Evolutionary conservation across 2,329 filamentous ascomycete genomes (phyloP), one percentile per base, ranked within the genome.

Genomic region (Clathrospora elynae): DNA sequence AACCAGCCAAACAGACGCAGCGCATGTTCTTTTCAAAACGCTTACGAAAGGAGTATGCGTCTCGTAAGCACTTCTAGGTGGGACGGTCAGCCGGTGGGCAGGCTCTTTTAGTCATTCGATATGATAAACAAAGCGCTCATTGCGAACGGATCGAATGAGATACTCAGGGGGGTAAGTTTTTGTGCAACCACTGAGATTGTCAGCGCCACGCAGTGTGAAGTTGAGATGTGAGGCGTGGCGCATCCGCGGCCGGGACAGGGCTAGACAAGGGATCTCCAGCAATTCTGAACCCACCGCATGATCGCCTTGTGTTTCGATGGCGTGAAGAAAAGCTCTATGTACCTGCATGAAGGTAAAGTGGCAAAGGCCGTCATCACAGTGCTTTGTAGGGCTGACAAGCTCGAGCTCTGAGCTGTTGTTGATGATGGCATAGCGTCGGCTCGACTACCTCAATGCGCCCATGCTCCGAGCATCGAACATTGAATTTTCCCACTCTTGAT

Each of bases 171-270:
- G 49, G 55, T 53, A 51, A 57, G 42, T 37, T 43, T 35, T 53
- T 51, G 58, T 57, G 60, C 52, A 49, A 59, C 56, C 55, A 55
- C 51, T 53, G 57, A 60, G 46, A 58, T 46, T 56, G 38, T 49
- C 46, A 55, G 57, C 61, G 53, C 55, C 55, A 57, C 32, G 50
- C 52, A 49, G 45, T 48, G 42, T 52, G 43, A 49, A 58, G 42
- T 49, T 51, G 53, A 55, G 37, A 34, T 49, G n/a, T n/a, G 52
- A 46, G 49, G 55, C 49, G 57, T 51, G 28, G 51, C 44, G 64
- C 46, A 58, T 67, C 64, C 64, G 65, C 62, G 64, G 61, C 64
- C 62, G 62, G 53, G 55, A 59, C 31, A 42, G 32, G 43, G 52
- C 49, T 51, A 49, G 47, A 49, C 35, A 42, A 50, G 36, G 36